Base-by-base conservation (phyloP, 2,329 filamentous ascomycete species). In the Whalleya microplaca region DNA sequence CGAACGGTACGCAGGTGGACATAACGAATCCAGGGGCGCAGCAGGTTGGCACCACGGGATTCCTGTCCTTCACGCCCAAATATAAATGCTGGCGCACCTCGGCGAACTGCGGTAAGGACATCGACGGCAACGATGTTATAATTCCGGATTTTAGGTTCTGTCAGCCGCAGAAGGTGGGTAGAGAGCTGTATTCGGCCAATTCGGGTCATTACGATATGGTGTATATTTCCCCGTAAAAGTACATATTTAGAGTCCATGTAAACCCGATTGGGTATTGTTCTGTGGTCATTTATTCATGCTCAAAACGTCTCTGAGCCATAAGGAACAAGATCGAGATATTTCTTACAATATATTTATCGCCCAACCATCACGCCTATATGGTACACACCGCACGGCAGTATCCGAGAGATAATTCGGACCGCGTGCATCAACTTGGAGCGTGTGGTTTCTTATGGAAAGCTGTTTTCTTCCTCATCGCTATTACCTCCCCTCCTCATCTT, bases 401-500 rank as follows among this genome's bases (percentile, higher is more conserved):
- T n/a, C n/a, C n/a, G n/a, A n/a, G n/a, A n/a, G n/a, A n/a, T 27
- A 27, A 27, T 4, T 27, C 23, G 23, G 23, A 27, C 23, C 23
- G 9, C 4, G 23, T 27, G 9, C 4, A 9, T 27, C 4, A 41
- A 37, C 32, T 52, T 29, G 16, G n/a, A 21, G 42, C 18, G 0
- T 45, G 32, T 29, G n/a, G 14, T 48, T n/a, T 18, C 49, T 60
- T 55, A 64, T 32, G 57, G 57, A 37, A 63, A 59, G 23, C 49
- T 49, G 8, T 53, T 74, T 55, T 62, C 48, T 12, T 72, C 78
- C 16, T 79, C 76, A 46, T 79, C 76, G 23, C 23, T 9, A 9
- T 37, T 7, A 42, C 63, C 16, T 71, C 76, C 73, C 60, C 78
- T 81, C 51, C 73, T 70, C 45, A 71, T 67, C 48, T 75, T 77